Evolutionary conservation across 495 filamentous ascomycete species (phyloP).

Genomic region (Penicillium pulvis): DNA sequence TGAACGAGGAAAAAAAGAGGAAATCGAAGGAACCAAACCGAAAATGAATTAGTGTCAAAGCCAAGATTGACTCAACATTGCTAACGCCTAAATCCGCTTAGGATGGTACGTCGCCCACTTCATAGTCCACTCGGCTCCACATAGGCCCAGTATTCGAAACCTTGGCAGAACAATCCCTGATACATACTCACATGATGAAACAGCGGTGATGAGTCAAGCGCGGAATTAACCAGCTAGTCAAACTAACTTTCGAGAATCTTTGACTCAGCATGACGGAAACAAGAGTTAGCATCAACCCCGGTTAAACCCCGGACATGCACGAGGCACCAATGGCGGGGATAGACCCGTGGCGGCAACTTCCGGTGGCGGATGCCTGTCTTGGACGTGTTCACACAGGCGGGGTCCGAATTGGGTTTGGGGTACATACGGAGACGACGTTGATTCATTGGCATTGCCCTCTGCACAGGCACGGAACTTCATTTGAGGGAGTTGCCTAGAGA

Average conservation of each 20-base stretch:
- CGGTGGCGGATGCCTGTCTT: background rate
- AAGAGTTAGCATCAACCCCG: background rate
- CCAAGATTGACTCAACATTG: background rate
- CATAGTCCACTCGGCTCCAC: slow-evolving; percentile 13
- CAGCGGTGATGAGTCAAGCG: slow-evolving; percentile 6
- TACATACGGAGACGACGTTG: background rate
- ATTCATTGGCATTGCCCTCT: background rate
- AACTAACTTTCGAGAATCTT: background rate
- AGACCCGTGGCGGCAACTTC: slow-evolving; percentile 1
- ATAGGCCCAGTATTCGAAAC: background rate
- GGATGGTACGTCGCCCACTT: background rate
- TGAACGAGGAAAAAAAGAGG: background rate
- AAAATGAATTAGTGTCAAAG: background rate
- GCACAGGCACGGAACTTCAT: background rate
- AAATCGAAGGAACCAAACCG: background rate
- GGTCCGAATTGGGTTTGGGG: slow-evolving; percentile 1
- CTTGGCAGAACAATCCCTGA: background rate
- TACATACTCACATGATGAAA: background rate
- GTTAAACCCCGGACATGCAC: slow-evolving; percentile 8
- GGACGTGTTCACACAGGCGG: background rate
- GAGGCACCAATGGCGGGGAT: background rate
- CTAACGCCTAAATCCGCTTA: slow-evolving; percentile 10
- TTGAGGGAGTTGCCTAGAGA: background rate
- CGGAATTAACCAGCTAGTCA: background rate
- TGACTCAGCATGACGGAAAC: background rate